These are phyloP conservation scores for Tubosaeta brunneosetosa DNA, from an alignment of 768 basidiomycete genomes.

Conservation along the genomic window DNA sequence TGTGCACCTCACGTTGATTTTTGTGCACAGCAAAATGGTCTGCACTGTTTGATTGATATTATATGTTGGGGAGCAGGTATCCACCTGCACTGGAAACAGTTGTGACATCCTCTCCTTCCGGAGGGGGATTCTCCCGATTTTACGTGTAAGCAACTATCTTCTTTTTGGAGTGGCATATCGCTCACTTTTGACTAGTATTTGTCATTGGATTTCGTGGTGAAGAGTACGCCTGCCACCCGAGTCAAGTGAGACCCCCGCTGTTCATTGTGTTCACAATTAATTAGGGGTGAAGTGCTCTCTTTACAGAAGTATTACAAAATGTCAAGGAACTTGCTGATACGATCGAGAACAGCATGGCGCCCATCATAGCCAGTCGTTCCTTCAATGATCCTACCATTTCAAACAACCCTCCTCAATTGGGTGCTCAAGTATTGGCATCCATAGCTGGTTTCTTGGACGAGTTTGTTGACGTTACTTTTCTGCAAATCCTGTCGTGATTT, in stretches of 20 bases:
- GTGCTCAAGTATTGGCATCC: constrained; percentile 41
- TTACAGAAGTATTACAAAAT: constrained; percentile 42
- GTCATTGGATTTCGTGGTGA: constrained; percentile 54
- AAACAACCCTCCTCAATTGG: constrained; percentile 23
- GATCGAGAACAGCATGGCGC: constrained; percentile 39
- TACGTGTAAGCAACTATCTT: constrained; percentile 36
- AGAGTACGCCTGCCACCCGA: constrained; percentile 48
- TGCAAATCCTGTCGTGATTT: constrained; percentile 14
- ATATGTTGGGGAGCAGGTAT: constrained; percentile 42
- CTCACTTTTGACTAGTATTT: constrained; percentile 40
- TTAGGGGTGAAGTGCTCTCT: constrained; percentile 36
- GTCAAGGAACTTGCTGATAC: constrained; percentile 37
- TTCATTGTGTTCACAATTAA: constrained; percentile 5
- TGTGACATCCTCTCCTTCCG: constrained; percentile 50
- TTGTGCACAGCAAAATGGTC: constrained; percentile 41
- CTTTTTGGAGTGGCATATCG: too few species aligned
- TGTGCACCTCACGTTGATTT: neutral
- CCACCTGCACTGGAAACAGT: constrained; percentile 33
- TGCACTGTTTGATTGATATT: constrained; percentile 47
- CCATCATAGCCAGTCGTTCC: constrained; percentile 29
- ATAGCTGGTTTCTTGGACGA: constrained; percentile 47
- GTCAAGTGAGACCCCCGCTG: constrained; percentile 42
- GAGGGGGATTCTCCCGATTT: constrained; percentile 47
- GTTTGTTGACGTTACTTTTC: constrained; percentile 33
- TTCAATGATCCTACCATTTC: constrained; percentile 25